Evolutionary conservation across 345 rosid genomes (phyloP), one percentile per base, ranked within the genome.

Genomic region (Brassica nigra): DNA sequence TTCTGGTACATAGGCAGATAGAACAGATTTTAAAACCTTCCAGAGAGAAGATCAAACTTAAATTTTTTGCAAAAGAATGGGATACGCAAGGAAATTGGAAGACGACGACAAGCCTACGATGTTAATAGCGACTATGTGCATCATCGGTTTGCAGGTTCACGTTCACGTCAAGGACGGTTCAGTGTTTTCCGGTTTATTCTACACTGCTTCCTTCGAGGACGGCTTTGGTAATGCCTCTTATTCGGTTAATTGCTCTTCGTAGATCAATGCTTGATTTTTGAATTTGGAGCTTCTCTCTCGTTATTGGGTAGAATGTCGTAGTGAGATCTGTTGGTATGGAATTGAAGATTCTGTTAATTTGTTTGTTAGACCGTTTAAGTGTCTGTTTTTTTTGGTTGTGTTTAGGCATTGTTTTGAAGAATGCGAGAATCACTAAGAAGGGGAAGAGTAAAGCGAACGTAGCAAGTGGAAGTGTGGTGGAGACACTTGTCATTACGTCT

Each of bases 151-250:
- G 76, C 91, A 88, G 4, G 99, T 90, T 76, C 94, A 95, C 59
- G 97, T 91, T 37, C 90, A 91, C 74, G 83, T 91, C 79, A 88
- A 81, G 77, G 95, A 94, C 62, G 97, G 97, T 61, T 91, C 98
- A 28, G 87, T 90, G 47, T 90, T 81, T 42, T 90, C 97, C 54
- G 98, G 98, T 34, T 79, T 85, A 75, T 90, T 92, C 81, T 87
- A 89, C 85, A 90, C 98, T 70, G 95, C 95, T 54, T 92, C 93
- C 75, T 74, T 88, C 67, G 91, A 89, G 30, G 85, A 87, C 64
- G 89, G 79, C 20, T 86, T 80, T 16, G 90, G 95, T 39, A 23
- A 39, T 9, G 47, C 0, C 73, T 78, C 28, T 2, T 8, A 3
- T 31, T 6, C 7, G 27, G 42, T 33, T 3, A 1, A 36, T 34